Base-by-base conservation (phyloP, 371 early-diverging fungal species). In the Phascolomyces articulosus region DNA sequence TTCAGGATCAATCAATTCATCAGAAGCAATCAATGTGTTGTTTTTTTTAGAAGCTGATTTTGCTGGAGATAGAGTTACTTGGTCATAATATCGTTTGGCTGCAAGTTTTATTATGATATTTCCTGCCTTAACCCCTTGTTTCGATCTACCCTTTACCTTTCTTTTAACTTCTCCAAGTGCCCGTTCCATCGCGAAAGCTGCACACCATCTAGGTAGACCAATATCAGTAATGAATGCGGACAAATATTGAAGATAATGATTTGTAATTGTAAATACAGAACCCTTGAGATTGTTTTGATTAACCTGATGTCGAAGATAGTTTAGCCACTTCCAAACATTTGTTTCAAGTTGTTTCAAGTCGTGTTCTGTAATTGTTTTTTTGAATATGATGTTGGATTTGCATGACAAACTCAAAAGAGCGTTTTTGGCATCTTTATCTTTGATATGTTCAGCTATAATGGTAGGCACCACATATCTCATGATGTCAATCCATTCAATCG, bases 271-370 rank as follows among this genome's bases (percentile, higher is more conserved):
- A 54, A 54, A 54, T 10, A 54, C 28, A 27, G 54, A 23, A 2
- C 13, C 28, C 11, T 28, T 21, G 21, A 54, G 10, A 11, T 20
- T 54, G 10, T 23, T 23, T 54, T 20, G 18, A 11, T 20, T 23
- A 21, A 54, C 54, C 16, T 54, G 24, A 28, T 4, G 3, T 54
- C 21, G 10, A 13, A 54, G 21, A 21, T 18, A 54, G 26, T 54
- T 28, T 11, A 54, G 54, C 54, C 54, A 54, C 16, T 54, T 54
- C 54, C 54, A 54, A 28, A 54, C 54, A 23, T 54, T 54, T 54
- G 15, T 23, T 13, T 54, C 26, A 15, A 54, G 28, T 26, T 54
- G 20, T 28, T 26, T 15, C 27, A 54, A 23, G 28, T 54, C 54
- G 27, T 16, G 54, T 54, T 23, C 21, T 10, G 24, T 54, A 26